phyloP scores from a whole-genome alignment of 345 rosid genomes.

The Trapa bicornis region DNA sequence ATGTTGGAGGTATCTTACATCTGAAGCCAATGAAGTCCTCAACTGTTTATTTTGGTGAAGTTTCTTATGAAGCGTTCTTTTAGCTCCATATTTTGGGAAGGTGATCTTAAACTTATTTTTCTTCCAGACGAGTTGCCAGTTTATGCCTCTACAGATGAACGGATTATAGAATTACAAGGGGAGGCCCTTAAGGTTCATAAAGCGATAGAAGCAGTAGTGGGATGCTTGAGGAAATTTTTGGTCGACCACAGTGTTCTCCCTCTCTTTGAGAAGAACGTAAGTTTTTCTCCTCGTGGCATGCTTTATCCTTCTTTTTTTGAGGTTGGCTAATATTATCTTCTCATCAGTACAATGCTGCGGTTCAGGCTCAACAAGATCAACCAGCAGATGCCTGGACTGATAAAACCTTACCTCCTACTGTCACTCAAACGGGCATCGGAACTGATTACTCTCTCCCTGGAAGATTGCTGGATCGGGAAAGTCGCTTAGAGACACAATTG shows the following conservation, averaged over 20 bases:
- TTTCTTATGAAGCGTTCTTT: background rate
- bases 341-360: conserved; percentile 32
- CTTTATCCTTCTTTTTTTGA: conserved; percentile 4
- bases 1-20: background rate
- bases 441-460: conserved; percentile 36
- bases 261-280: conserved; percentile 66
- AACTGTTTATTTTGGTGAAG: background rate
- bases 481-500: conserved; percentile 33
- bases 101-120: conserved; percentile 5
- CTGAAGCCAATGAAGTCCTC: too few relatives aligned
- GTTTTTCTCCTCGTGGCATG: conserved; percentile 8
- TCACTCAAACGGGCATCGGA: conserved; percentile 21
- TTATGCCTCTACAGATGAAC: conserved; percentile 52
- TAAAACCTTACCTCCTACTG: conserved; percentile 25
- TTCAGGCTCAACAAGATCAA: conserved; percentile 37
- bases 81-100: background rate
- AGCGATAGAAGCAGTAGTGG: conserved; percentile 57
- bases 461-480: conserved; percentile 41
- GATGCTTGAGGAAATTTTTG: conserved; percentile 66
- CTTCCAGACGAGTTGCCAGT: conserved; percentile 49
- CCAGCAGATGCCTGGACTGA: conserved; percentile 42
- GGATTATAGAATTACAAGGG: conserved; percentile 60
- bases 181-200: conserved; percentile 52
- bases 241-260: conserved; percentile 73
- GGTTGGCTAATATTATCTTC: conserved; percentile 1